phyloP scores from a whole-genome alignment of 1,139 yeast species.

The Candida sanyaensis region DNA sequence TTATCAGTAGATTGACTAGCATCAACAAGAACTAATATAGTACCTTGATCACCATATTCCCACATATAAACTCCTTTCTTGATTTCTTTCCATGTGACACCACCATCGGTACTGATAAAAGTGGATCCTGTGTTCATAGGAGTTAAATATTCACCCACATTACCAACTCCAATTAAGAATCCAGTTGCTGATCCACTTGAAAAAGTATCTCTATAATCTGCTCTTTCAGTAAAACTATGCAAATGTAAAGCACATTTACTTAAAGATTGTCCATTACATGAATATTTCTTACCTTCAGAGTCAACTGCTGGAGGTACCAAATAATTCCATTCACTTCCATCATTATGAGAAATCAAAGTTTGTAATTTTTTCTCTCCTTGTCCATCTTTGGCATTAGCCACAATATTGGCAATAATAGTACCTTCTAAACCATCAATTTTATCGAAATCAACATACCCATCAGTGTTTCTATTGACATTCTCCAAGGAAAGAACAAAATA shows the following conservation, averaged over 20 bases:
- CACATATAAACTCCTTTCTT: conserved; percentile 77
- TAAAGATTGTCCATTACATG: conserved; percentile 53
- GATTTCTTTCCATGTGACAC: conserved; percentile 83
- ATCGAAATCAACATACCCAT: conserved; percentile 89
- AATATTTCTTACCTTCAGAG: conserved; percentile 58
- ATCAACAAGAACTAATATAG: conserved; percentile 72
- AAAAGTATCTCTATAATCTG: conserved; percentile 79
- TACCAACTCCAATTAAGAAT: conserved; percentile 82
- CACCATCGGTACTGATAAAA: conserved; percentile 84
- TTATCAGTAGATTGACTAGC: conserved; percentile 58
- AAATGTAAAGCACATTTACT: conserved; percentile 76
- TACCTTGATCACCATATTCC: conserved; percentile 97
- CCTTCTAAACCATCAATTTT: conserved; percentile 89
- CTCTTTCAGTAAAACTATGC: conserved; percentile 90
- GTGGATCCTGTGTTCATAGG: conserved; percentile 50
- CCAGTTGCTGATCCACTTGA: conserved; percentile 93
- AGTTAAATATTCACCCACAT: conserved; percentile 70
- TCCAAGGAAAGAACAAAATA: conserved; percentile 74
- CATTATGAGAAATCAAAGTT: conserved; percentile 81
- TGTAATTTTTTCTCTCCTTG: conserved; percentile 53
- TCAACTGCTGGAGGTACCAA: conserved; percentile 68
- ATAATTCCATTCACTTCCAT: conserved; percentile 86
- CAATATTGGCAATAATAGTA: conserved; percentile 71
- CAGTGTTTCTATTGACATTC: conserved; percentile 70
- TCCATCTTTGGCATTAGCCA: conserved; percentile 42